Conservation (phyloP, 2,329 filamentous ascomycete genomes). For the Hypocreales sp. region DNA sequence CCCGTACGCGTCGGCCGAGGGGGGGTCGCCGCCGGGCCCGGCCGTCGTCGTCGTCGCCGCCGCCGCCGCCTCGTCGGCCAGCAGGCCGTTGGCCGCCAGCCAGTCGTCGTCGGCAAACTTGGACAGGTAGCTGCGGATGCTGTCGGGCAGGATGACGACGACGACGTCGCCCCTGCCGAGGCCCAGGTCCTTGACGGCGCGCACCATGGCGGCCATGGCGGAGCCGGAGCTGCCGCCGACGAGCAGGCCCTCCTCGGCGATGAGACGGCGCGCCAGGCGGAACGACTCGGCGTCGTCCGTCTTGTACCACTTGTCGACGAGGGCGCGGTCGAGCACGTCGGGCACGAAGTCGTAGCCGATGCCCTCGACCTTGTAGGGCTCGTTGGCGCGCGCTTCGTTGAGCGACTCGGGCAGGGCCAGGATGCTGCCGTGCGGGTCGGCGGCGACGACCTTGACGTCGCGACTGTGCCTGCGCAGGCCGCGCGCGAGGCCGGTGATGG, state of each 20-base stretch:
- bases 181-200: constrained; percentile 60
- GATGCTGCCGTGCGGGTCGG: constrained; percentile 85
- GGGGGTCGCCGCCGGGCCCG: constrained; percentile 17
- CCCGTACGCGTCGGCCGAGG: constrained; percentile 51
- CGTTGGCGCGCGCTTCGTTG: constrained; percentile 68
- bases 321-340: constrained; percentile 67
- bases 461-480: constrained; percentile 80
- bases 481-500: constrained; percentile 75
- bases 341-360: constrained; percentile 98
- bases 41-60: constrained; percentile 24
- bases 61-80: constrained; percentile 43
- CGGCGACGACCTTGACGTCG: constrained; percentile 76
- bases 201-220: constrained; percentile 68
- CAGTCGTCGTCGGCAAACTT: constrained; percentile 99
- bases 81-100: constrained; percentile 89
- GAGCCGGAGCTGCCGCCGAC: constrained; percentile 90
- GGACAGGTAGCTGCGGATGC: constrained; percentile 90
- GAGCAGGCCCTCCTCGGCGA: constrained; percentile 84
- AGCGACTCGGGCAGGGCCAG: constrained; percentile 66
- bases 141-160: constrained; percentile 85
- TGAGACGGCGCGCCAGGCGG: constrained; percentile 73
- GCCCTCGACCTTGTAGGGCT: constrained; percentile 92
- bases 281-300: constrained; percentile 89
- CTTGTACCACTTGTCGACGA: constrained; percentile 95
- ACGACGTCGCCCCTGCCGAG: constrained; percentile 73